Conservation (phyloP, 345 rosid species). For the Hypericum androsaemum region DNA sequence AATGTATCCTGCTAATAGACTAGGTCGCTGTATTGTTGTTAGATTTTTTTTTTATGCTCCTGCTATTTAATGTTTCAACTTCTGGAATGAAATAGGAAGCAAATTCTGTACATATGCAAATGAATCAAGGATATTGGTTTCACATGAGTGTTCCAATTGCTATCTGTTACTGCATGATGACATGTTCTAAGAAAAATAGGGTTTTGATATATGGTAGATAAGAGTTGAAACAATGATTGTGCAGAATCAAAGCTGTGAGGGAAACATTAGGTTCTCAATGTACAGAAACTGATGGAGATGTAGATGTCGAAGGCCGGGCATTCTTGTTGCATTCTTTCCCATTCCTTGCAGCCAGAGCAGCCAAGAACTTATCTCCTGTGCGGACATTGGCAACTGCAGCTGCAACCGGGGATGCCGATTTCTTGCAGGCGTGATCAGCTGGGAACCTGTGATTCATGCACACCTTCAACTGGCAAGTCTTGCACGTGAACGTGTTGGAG, state of each 20-base stretch:
- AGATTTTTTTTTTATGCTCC: too few relatives aligned
- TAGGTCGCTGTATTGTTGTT: too few relatives aligned
- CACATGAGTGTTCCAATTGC: too few relatives aligned
- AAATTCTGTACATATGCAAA: neutral
- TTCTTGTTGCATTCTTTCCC: constrained; percentile 37
- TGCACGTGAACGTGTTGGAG: constrained; percentile 59
- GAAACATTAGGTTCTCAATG: constrained; percentile 11
- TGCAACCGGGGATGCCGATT: constrained; percentile 4
- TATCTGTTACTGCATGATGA: too few relatives aligned
- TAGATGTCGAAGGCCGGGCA: constrained; percentile 15
- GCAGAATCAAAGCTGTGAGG: too few relatives aligned
- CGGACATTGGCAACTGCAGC: constrained; percentile 9
- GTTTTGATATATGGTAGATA: neutral
- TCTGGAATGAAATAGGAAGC: too few relatives aligned
- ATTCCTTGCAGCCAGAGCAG: constrained; percentile 38
- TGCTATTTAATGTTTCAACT: too few relatives aligned
- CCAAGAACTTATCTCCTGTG: constrained; percentile 51
- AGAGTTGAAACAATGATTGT: too few relatives aligned
- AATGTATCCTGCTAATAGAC: too few relatives aligned
- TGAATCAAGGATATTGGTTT: too few relatives aligned
- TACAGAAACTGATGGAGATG: constrained; percentile 25
- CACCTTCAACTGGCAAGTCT: constrained; percentile 54
- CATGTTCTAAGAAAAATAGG: too few relatives aligned
- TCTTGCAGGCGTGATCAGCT: constrained; percentile 52
- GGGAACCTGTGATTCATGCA: constrained; percentile 78